These are phyloP conservation scores for Xylariaceae sp. DNA, from an alignment of 2,329 filamentous ascomycete genomes.

Conservation along the genomic window DNA sequence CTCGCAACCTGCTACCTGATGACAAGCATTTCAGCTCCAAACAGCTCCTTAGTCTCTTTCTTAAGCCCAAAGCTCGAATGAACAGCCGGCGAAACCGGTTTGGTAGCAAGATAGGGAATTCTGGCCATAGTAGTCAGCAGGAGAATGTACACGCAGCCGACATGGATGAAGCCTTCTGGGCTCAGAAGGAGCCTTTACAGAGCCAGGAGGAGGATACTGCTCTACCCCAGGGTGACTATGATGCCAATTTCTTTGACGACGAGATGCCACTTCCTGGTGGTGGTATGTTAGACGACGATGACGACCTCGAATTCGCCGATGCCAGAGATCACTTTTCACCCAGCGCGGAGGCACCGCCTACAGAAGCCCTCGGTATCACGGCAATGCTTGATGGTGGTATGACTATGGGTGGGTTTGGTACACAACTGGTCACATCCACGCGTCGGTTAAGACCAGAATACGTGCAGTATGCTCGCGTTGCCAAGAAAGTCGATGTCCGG, in stretches of 20 bases:
- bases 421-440: constrained; percentile 70
- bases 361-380: constrained; percentile 55
- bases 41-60: constrained; percentile 85
- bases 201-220: constrained; percentile 61
- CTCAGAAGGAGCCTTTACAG: constrained; percentile 65
- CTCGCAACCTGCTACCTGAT: constrained; percentile 89
- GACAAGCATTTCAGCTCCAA: constrained; percentile 98
- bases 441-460: constrained; percentile 70
- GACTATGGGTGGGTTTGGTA: constrained; percentile 63
- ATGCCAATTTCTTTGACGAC: constrained; percentile 97
- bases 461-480: constrained; percentile 72
- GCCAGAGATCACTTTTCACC: constrained; percentile 81
- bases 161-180: constrained; percentile 97
- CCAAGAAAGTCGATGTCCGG: constrained; percentile 75
- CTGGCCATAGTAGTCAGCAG: constrained; percentile 51
- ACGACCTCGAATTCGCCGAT: constrained; percentile 78
- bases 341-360: constrained; percentile 58
- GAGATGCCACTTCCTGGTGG: constrained; percentile 71
- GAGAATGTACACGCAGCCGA: constrained; percentile 71
- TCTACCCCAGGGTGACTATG: constrained; percentile 78
- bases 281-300: constrained; percentile 66
- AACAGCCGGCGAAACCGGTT: constrained; percentile 67
- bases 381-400: constrained; percentile 60
- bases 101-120: constrained; percentile 50
- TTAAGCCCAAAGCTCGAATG: constrained; percentile 91